Base-by-base conservation (phyloP, 164 flowering plant species). In the Magnolia sinica region DNA sequence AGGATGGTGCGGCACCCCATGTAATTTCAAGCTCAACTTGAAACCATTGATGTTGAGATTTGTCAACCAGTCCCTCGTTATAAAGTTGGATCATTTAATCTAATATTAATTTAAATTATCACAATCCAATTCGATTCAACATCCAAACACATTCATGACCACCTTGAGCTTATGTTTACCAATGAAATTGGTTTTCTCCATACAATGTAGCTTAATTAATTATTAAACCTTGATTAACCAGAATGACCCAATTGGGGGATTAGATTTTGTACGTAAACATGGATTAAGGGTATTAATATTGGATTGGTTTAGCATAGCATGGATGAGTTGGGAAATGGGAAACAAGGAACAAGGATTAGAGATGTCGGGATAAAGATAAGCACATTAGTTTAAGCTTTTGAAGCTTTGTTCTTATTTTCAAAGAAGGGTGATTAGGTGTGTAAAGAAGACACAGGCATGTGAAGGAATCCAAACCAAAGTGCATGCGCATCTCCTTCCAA, bases 331-430 rank as follows among this genome's bases (percentile, higher is more conserved):
- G 50, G 20, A 14, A 31, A 27, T 4, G 80, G 49, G 85, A 82
- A 82, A 81, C 87, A 82, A 78, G 77, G 79, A 71, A 82, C 86
- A 81, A 76, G 77, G 78, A 73, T 22, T 80, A 75, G 37, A 69
- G 64, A 74, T 84, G 87, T 87, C 85, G 89, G 89, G 77, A 81
- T 81, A 85, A 84, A 84, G 80, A 82, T 84, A 77, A 84, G 86
- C 80, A 68, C 77, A 11, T 82, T 79, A 83, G 64, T 22, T 77
- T 78, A 79, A 81, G 77, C 10, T 20, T 13, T 20, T 50, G 50
- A 68, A 29, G 16, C 19, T 29, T 29, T 29, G 20, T 27, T 4
- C 14, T 11, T 16, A 29, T 68, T 19, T 19, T 29, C 51, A 31
- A 68, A 68, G 71, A 71, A 65, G 75, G 16, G 20, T 55, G 7